A percentile compares a stretch with the other conserved stretches of the same genome.
phyloP scores from a whole-genome alignment of 257 asterid species.

The Solanum pinnatisectum region DNA sequence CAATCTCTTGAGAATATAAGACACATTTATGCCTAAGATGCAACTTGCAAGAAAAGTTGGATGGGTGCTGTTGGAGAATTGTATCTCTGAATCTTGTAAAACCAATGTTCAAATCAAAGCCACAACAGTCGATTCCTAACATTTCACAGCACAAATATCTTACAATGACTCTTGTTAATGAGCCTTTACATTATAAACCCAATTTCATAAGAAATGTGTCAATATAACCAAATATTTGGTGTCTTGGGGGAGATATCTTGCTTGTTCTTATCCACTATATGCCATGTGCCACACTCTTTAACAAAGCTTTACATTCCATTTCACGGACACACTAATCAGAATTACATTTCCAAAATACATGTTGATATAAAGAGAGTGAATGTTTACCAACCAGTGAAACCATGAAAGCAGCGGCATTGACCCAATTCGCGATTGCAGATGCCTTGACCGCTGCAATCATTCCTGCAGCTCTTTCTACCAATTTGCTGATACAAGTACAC shows the following conservation, averaged over 20 bases:
- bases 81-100: background rate
- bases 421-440: conserved; percentile 79
- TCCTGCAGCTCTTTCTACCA: conserved; percentile 72
- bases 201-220: background rate
- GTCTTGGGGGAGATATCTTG: background rate
- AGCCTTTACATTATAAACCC: background rate
- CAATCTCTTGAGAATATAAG: background rate
- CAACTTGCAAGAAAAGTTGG: background rate
- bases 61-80: background rate
- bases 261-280: background rate
- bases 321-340: background rate
- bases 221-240: background rate
- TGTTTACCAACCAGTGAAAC: conserved; percentile 63
- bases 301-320: background rate
- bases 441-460: conserved; percentile 76
- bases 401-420: conserved; percentile 91
- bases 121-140: background rate
- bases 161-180: background rate
- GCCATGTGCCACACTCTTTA: background rate
- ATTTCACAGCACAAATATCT: background rate
- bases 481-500: conserved; percentile 47
- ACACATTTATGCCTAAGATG: background rate
- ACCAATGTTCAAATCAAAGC: background rate
- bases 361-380: background rate
- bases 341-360: background rate